Base-by-base conservation (phyloP, 2,329 filamentous ascomycete species). In the Myotisia sp. region DNA sequence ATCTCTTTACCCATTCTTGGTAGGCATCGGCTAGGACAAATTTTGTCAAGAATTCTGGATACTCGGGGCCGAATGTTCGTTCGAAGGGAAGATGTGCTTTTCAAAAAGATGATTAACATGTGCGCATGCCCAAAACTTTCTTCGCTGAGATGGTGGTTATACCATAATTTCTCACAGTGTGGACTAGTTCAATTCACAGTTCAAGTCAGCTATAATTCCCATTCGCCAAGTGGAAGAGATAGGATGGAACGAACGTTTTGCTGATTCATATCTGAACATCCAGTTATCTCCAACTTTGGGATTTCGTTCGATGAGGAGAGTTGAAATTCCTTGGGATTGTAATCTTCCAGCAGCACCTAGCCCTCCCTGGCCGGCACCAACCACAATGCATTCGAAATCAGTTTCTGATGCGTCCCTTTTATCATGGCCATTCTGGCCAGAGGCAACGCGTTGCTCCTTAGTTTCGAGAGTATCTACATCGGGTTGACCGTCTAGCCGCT, bases 221-320 rank as follows among this genome's bases (percentile, higher is more conserved):
- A n/a, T n/a, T n/a, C n/a, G n/a, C n/a, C n/a, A n/a, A n/a, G 8
- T 6, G 9, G 22, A 9, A 10, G 4, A n/a, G n/a, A 2, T 27
- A n/a, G 23, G 21, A 31, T 29, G 14, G 34, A n/a, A n/a, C 34
- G 16, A 33, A 44, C 32, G 52, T 8, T 58, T 57, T 6, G 60
- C 50, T 13, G 60, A 60, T 24, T 62, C 57, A 39, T 68, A 67
- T 30, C 64, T 51, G 30, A 57, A 52, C 1, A 50, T 49, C 64
- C 64, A 68, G 28, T 59, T 62, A 34, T 64, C 58, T 2, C 64
- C 63, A 3, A 66, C 51, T 1, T 51, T 43, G 14, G 48, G 45
- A 20, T 60, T 59, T 16, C 53, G 51, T 29, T 67, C 64, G 27
- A 68, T 50, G n/a, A 66, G 50, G 5, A 67, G 45, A 18, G 60